Evolutionary conservation across 352 stramenopile genomes (phyloP).

Genomic region (Globisporangium parvum): DNA sequence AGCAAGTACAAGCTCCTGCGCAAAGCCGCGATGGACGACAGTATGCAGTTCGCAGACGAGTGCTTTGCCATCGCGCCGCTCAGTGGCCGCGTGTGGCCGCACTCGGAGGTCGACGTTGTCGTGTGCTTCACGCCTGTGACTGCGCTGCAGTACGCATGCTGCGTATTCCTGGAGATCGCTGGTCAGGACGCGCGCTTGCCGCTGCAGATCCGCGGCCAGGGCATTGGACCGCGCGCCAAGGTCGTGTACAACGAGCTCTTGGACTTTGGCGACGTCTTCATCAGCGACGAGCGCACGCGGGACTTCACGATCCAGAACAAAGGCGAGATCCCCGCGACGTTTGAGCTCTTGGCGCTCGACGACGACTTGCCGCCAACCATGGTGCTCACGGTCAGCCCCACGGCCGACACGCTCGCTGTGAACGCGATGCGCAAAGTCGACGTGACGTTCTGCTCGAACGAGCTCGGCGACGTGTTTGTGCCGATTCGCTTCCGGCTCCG

Average conservation of each 20-base stretch:
- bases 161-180: conserved; percentile 86
- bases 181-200: conserved; percentile 87
- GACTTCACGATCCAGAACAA: conserved; percentile 92
- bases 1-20: conserved; percentile 90
- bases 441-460: conserved; percentile 83
- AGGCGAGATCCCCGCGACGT: conserved; percentile 90
- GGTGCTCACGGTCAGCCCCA: conserved; percentile 37
- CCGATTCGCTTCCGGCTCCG: conserved; percentile 80
- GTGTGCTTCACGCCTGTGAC: conserved; percentile 86
- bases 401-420: conserved; percentile 49
- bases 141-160: conserved; percentile 76
- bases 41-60: conserved; percentile 93
- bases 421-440: conserved; percentile 81
- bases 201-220: conserved; percentile 83
- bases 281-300: conserved; percentile 83
- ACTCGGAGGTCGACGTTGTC: conserved; percentile 89
- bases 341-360: conserved; percentile 46
- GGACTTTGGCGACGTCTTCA: conserved; percentile 94
- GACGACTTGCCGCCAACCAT: conserved; percentile 22
- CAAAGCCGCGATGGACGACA: conserved; percentile 86
- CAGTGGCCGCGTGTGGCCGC: conserved; percentile 88
- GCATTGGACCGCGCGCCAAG: conserved; percentile 90
- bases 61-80: conserved; percentile 89
- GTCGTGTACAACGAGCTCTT: conserved; percentile 92
- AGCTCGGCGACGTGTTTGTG: conserved; percentile 86